Conservation (phyloP, 2,329 filamentous ascomycete genomes). For the Aspergillus thermomutatus region DNA sequence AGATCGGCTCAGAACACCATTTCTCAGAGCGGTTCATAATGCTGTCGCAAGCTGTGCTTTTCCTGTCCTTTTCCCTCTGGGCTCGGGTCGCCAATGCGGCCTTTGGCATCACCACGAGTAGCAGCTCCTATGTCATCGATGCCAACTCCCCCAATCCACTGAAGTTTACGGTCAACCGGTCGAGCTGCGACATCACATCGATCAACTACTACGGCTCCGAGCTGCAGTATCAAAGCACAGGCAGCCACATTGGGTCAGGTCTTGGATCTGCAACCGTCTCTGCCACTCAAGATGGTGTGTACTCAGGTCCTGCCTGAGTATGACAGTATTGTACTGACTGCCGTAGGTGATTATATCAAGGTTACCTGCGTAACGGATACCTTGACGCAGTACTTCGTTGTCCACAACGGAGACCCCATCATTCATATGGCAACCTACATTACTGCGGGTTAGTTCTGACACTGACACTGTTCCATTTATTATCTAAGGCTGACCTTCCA, state of each 20-base stretch:
- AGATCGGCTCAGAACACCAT: not conserved
- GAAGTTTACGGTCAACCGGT: slow-evolving; percentile 50
- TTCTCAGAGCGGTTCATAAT: slow-evolving; percentile 7
- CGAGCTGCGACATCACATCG: slow-evolving; percentile 62
- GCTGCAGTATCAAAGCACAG: slow-evolving; percentile 52
- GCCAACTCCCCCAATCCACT: slow-evolving; percentile 49
- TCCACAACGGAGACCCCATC: slow-evolving; percentile 57
- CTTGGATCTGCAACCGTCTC: slow-evolving; percentile 58
- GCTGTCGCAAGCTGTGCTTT: slow-evolving; percentile 14
- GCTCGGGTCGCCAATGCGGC: slow-evolving; percentile 22
- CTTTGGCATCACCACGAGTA: slow-evolving; percentile 25
- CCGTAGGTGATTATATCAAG: slow-evolving; percentile 52
- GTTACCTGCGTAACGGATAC: slow-evolving; percentile 58
- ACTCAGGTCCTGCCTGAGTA: not conserved
- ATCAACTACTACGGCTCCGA: slow-evolving; percentile 59
- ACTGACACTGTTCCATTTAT: slow-evolving; percentile 4
- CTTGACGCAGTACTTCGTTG: slow-evolving; percentile 64
- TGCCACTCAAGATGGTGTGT: slow-evolving; percentile 37
- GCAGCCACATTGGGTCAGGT: slow-evolving; percentile 58
- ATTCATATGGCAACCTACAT: slow-evolving; percentile 63
- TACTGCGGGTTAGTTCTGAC: slow-evolving; percentile 40
- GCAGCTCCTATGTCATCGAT: slow-evolving; percentile 43
- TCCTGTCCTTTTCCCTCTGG: slow-evolving; percentile 19
- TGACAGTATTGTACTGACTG: not conserved
- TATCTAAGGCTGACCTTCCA: slow-evolving; percentile 16